Evolutionary conservation across 257 asterid genomes (phyloP).

Genomic region (Cynanchum wilfordii): DNA sequence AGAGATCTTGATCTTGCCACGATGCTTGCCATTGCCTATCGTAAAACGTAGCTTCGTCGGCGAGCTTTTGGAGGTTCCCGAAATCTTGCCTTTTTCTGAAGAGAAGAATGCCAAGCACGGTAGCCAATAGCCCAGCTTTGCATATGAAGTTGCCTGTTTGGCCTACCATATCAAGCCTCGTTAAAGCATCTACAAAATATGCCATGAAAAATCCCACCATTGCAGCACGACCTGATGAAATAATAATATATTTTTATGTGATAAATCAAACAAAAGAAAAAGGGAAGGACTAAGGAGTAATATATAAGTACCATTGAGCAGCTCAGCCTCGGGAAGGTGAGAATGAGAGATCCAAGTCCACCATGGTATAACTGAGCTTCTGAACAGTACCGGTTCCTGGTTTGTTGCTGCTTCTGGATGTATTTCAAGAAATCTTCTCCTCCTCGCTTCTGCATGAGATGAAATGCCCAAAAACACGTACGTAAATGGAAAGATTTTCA

Average conservation of each 20-base stretch:
- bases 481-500: not conserved
- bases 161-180: conserved; percentile 59
- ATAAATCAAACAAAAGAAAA: too few relatives aligned
- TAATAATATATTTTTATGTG: too few relatives aligned
- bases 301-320: conserved; percentile 38
- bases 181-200: conserved; percentile 50
- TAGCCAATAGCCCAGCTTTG: conserved; percentile 41
- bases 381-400: conserved; percentile 51
- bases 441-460: conserved; percentile 42
- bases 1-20: conserved; percentile 31
- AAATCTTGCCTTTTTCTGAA: conserved; percentile 42
- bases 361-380: conserved; percentile 63
- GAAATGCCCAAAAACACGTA: not conserved
- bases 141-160: conserved; percentile 59
- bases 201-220: conserved; percentile 72
- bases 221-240: conserved; percentile 57
- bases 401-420: conserved; percentile 60
- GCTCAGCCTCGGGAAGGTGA: conserved; percentile 70
- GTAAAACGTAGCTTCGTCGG: conserved; percentile 60
- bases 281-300: too few relatives aligned
- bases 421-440: conserved; percentile 54
- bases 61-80: conserved; percentile 35
- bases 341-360: conserved; percentile 73
- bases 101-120: conserved; percentile 40
- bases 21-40: conserved; percentile 69